These are phyloP conservation scores for Podospora bellae-mahoneyi DNA, from an alignment of 495 filamentous ascomycete genomes.

Conservation along the genomic window DNA sequence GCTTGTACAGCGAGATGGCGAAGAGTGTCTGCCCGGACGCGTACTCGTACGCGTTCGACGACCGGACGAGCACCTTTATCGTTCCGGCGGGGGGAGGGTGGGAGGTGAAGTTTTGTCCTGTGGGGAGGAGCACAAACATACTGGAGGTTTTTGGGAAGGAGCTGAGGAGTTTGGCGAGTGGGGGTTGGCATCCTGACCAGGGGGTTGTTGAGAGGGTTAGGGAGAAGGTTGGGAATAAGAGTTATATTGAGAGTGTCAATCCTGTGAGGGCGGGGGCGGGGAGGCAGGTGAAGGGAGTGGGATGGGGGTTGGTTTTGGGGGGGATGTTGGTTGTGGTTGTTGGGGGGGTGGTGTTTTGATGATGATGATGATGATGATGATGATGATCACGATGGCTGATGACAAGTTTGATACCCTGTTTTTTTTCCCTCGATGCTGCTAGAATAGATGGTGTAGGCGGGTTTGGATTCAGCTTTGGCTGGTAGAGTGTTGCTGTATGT, in stretches of 20 bases:
- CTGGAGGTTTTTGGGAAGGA: conserved; percentile 48
- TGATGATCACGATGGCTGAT: not conserved
- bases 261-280: not conserved
- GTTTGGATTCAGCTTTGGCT: conserved; percentile 2
- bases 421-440: no score
- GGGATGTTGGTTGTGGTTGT: not conserved
- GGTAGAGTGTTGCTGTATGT: not conserved
- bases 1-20: conserved; percentile 57
- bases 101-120: conserved; percentile 73
- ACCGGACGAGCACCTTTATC: conserved; percentile 70
- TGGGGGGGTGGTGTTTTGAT: conserved; percentile 7
- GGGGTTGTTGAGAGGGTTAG: conserved; percentile 13
- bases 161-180: conserved; percentile 33
- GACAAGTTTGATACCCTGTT: not conserved
- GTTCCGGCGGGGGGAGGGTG: conserved; percentile 69
- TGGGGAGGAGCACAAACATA: conserved; percentile 67
- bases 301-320: not conserved
- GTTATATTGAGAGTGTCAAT: conserved; percentile 22
- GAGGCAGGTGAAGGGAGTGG: not conserved
- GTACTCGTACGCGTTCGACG: conserved; percentile 77
- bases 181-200: conserved; percentile 10
- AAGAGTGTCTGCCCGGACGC: conserved; percentile 79
- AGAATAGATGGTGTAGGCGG: not conserved
- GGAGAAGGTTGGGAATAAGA: conserved; percentile 26
- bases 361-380: not conserved